Evolutionary conservation across 139 green algal genomes (phyloP).

Genomic region (Chlorella sp.): DNA sequence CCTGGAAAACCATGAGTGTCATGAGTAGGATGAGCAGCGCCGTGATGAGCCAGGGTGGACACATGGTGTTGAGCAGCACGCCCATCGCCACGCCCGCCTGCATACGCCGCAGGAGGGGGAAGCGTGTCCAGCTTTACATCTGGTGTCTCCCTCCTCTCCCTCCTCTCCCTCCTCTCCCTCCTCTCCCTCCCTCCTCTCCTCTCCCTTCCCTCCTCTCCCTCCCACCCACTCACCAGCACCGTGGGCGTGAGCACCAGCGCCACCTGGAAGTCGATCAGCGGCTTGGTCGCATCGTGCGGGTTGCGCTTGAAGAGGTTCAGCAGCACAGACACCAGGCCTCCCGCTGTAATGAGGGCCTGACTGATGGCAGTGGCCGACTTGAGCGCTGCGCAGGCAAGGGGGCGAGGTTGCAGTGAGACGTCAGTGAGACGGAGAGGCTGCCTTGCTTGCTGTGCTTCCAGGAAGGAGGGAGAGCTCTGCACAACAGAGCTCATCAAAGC

Average conservation of each 20-base stretch:
- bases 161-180: too few relatives aligned
- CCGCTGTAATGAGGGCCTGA: constrained; percentile 21
- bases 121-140: too few relatives aligned
- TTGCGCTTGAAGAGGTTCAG: constrained; percentile 9
- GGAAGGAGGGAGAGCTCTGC: too few relatives aligned
- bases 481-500: too few relatives aligned
- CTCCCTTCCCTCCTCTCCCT: too few relatives aligned
- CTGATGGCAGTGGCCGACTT: constrained; percentile 17
- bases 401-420: too few relatives aligned
- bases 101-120: too few relatives aligned
- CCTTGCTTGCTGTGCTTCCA: too few relatives aligned
- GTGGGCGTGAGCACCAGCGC: constrained; percentile 2
- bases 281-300: background rate
- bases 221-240: constrained; percentile 10
- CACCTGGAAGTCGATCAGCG: constrained; percentile 6
- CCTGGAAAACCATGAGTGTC: constrained; percentile 9
- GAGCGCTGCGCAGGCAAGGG: too few relatives aligned
- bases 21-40: constrained; percentile 22
- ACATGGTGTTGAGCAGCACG: constrained; percentile 20
- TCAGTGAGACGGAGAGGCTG: too few relatives aligned
- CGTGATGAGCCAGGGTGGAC: constrained; percentile 12
- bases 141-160: too few relatives aligned
- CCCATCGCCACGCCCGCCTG: constrained; percentile 5
- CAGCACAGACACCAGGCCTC: constrained; percentile 5
- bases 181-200: too few relatives aligned